These are phyloP conservation scores for Suhomyces kilbournensis DNA, from an alignment of 805 yeast species.

Conservation along the genomic window DNA sequence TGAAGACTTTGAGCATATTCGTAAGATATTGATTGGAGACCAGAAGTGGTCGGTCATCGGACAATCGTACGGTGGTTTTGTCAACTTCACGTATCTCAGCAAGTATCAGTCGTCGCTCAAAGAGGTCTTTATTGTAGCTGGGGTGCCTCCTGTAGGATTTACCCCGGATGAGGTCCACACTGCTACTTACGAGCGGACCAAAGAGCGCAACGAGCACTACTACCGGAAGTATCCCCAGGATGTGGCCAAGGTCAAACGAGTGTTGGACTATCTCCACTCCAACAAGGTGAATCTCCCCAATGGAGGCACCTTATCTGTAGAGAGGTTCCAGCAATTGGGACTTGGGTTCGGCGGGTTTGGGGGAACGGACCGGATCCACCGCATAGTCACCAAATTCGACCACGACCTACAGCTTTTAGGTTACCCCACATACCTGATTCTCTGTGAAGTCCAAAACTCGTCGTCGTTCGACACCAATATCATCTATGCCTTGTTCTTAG, in stretches of 20 bases:
- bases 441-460: slow-evolving; percentile 29
- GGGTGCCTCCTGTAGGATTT: slow-evolving; percentile 51
- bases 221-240: slow-evolving; percentile 51
- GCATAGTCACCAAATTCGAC: slow-evolving; percentile 37
- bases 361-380: slow-evolving; percentile 49
- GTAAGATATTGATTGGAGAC: slow-evolving; percentile 33
- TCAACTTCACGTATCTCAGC: slow-evolving; percentile 48
- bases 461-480: slow-evolving; percentile 52
- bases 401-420: slow-evolving; percentile 37
- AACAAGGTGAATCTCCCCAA: slow-evolving; percentile 42
- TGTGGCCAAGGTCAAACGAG: slow-evolving; percentile 30
- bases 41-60: slow-evolving; percentile 52
- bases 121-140: slow-evolving; percentile 52
- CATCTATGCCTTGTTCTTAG: slow-evolving; percentile 55
- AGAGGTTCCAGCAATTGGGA: slow-evolving; percentile 55
- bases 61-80: slow-evolving; percentile 57
- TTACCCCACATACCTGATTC: slow-evolving; percentile 35
- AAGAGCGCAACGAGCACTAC: slow-evolving; percentile 46
- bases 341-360: slow-evolving; percentile 49
- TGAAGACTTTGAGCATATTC: slow-evolving; percentile 47
- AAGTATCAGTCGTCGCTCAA: slow-evolving; percentile 40
- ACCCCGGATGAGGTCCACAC: slow-evolving; percentile 47
- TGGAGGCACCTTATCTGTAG: slow-evolving; percentile 48
- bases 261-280: slow-evolving; percentile 31
- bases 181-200: slow-evolving; percentile 46